Base-by-base conservation (phyloP, 129 eudicot species). In the Lonicera japonica region DNA sequence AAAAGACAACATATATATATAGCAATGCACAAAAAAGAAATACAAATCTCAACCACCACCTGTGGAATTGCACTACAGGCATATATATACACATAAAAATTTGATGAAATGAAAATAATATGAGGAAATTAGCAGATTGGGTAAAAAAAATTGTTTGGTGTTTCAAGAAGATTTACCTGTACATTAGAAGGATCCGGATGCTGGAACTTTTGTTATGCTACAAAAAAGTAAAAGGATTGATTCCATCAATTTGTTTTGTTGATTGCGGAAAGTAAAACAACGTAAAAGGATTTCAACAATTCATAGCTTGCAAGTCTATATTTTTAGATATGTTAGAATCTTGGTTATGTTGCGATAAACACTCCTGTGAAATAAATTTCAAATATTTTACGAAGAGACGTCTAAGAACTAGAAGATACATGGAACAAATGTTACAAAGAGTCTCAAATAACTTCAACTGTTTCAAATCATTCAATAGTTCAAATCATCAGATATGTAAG, bases 201-300 rank as follows among this genome's bases (percentile, higher is more conserved):
- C 77, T 74, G 40, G 91, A 68, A 56, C 87, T 91, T 70, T 83
- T 56, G 70, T 69, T 86, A 68, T 86, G 88, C 97, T 89, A 70
- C 88, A 86, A 74, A 61, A 63, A n/a, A 21, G 63, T 36, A 64
- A 56, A 53, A 15, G 48, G 66, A 57, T n/a, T 11, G 8, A 70
- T 21, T 48, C 11, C 17, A 38, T 14, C 65, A 51, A 38, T 20
- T 25, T 23, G 16, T 57, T 46, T 16, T 29, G 45, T 34, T n/a
- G n/a, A n/a, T 34, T 29, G 41, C 53, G 12, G 7, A 23, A 47
- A 0, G 15, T 0, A 13, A 50, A 24, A 63, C 59, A 55, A 47
- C 4, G n/a, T 9, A 36, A 29, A 48, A 18, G n/a, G n/a, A n/a
- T n/a, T n/a, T n/a, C n/a, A n/a, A n/a, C n/a, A n/a, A n/a, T n/a